Conservation (phyloP, 192 early-diverging fungal species). For the Backusella circina region DNA sequence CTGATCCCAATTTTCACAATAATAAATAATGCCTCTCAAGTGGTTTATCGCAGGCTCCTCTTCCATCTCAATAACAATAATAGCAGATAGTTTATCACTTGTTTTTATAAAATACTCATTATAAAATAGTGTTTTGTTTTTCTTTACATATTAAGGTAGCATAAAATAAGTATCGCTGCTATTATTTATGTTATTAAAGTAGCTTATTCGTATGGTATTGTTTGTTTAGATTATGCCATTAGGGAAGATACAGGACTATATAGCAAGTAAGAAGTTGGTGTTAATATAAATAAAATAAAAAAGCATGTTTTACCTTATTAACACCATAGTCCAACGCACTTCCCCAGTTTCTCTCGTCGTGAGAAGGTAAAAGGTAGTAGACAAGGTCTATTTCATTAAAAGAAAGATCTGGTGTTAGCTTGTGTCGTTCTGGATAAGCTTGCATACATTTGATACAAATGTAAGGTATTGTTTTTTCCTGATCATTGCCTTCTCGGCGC, state of each 20-base stretch:
- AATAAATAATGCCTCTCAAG: too few relatives aligned
- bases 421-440: not conserved
- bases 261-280: not conserved
- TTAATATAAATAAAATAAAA: not conserved
- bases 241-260: not conserved
- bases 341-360: conserved; percentile 8
- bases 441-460: not conserved
- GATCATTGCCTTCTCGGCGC: not conserved
- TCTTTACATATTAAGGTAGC: conserved; percentile 33
- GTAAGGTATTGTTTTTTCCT: not conserved
- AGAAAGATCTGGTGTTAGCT: not conserved
- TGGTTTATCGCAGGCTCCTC: too few relatives aligned
- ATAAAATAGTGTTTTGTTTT: too few relatives aligned
- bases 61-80: too few relatives aligned
- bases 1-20: too few relatives aligned
- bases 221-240: not conserved
- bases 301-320: not conserved
- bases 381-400: not conserved
- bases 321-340: not conserved
- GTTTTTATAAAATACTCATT: too few relatives aligned
- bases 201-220: too few relatives aligned
- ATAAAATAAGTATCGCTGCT: too few relatives aligned
- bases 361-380: not conserved
- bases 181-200: not conserved
- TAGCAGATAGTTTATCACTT: too few relatives aligned